Conservation (phyloP, 176 grass and related monocot genomes). For the Rhynchospora tenuis region DNA sequence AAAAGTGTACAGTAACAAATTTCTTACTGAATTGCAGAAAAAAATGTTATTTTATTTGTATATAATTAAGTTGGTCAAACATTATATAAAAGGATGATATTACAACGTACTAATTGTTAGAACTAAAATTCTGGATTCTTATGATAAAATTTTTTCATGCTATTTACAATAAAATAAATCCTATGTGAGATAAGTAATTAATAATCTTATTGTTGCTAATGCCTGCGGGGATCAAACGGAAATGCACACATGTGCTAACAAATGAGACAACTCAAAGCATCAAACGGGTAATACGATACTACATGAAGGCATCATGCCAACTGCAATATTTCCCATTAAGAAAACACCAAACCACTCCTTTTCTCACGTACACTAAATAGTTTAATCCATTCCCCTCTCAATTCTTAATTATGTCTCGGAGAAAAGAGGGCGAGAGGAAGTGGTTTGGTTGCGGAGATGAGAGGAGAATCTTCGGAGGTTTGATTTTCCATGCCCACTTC, state of each 20-base stretch:
- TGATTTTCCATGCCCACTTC: conserved; percentile 14
- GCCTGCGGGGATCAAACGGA: not conserved
- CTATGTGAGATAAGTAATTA: not conserved
- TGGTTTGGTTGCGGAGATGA: conserved; percentile 41
- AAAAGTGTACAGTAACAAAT: too few species aligned
- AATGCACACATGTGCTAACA: not conserved
- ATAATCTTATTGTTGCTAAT: not conserved
- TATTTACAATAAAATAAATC: too few species aligned
- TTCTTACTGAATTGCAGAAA: too few species aligned
- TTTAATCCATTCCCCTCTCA: not conserved
- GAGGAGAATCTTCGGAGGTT: conserved; percentile 32
- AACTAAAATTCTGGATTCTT: too few species aligned
- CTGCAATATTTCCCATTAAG: conserved; percentile 8
- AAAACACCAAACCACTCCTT: conserved; percentile 16
- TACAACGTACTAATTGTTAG: too few species aligned
- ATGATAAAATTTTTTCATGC: not conserved
- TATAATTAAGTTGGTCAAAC: too few species aligned
- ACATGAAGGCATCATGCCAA: conserved; percentile 3
- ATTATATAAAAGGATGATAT: too few species aligned
- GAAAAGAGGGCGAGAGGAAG: not conserved
- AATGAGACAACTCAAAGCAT: not conserved
- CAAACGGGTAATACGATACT: not conserved
- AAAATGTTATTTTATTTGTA: too few species aligned
- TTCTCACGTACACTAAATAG: conserved; percentile 19
- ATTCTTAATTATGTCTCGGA: conserved; percentile 9